Conservation (phyloP, 2,329 filamentous ascomycete genomes). For the Ophiostoma sp. region DNA sequence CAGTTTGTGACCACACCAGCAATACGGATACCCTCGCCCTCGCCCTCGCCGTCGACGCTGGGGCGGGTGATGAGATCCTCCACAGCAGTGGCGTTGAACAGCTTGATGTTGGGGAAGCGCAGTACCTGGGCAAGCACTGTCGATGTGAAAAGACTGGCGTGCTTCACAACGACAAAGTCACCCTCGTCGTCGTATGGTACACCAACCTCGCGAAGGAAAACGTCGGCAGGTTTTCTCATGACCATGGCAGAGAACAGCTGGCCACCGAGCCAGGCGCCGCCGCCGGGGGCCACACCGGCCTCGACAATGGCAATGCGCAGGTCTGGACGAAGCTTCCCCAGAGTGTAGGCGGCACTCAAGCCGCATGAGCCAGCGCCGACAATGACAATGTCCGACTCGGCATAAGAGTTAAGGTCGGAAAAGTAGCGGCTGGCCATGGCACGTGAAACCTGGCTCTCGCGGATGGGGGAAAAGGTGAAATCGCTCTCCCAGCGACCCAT, state of each 20-base stretch:
- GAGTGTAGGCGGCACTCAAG: slow-evolving; percentile 70
- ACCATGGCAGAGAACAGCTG: slow-evolving; percentile 95
- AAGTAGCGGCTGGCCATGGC: slow-evolving; percentile 96
- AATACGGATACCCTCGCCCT: slow-evolving; percentile 56
- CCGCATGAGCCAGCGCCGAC: slow-evolving; percentile 86
- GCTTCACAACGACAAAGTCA: slow-evolving; percentile 86
- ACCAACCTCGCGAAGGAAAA: slow-evolving; percentile 73
- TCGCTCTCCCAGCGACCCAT: slow-evolving; percentile 74
- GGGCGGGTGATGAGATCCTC: slow-evolving; percentile 83
- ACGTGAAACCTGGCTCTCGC: slow-evolving; percentile 85
- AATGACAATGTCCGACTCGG: slow-evolving; percentile 91
- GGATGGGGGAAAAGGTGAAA: slow-evolving; percentile 80
- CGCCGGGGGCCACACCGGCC: slow-evolving; percentile 78
- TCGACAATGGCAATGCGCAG: slow-evolving; percentile 89
- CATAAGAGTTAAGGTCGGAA: slow-evolving; percentile 77
- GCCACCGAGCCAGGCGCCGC: slow-evolving; percentile 87
- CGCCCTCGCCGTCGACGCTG: slow-evolving; percentile 39
- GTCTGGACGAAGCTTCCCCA: slow-evolving; percentile 78
- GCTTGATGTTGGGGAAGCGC: slow-evolving; percentile 82
- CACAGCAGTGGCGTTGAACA: slow-evolving; percentile 91
- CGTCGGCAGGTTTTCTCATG: slow-evolving; percentile 86
- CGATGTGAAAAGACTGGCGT: slow-evolving; percentile 86
- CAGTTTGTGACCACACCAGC: slow-evolving; percentile 93
- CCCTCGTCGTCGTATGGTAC: slow-evolving; percentile 85
- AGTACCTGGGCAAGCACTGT: slow-evolving; percentile 81